phyloP scores from a whole-genome alignment of 2,329 filamentous ascomycete species.

The Metarhizium humberi region DNA sequence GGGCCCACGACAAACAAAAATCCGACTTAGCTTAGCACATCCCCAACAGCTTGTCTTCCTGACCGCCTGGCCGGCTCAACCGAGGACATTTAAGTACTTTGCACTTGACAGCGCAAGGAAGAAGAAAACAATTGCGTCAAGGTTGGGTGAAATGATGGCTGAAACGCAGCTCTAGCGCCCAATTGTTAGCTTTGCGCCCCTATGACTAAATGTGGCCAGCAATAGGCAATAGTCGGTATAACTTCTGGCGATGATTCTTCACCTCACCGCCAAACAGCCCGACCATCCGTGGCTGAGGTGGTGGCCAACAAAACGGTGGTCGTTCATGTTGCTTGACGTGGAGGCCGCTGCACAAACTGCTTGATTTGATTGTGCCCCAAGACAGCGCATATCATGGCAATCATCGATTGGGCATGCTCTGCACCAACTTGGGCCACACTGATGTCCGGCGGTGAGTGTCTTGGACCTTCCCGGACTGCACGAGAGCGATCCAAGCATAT shows the following conservation, averaged over 20 bases:
- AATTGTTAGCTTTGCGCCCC: not conserved
- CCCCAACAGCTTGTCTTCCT: too few species aligned
- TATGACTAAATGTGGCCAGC: not conserved
- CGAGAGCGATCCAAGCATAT: not conserved
- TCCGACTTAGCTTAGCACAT: too few species aligned
- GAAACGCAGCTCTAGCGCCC: not conserved
- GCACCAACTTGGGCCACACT: not conserved
- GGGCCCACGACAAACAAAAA: too few species aligned
- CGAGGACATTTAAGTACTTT: not conserved
- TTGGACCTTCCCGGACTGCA: not conserved
- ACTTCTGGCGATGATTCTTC: not conserved
- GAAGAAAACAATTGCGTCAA: not conserved
- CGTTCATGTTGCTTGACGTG: not conserved
- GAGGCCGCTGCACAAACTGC: not conserved
- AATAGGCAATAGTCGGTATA: not conserved
- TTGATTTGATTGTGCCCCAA: not conserved
- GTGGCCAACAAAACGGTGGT: not conserved
- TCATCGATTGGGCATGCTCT: not conserved
- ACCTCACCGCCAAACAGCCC: constrained; percentile 1
- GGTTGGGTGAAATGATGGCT: not conserved
- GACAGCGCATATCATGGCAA: not conserved
- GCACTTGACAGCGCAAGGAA: not conserved
- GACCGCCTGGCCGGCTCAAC: not conserved
- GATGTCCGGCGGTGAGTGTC: constrained; percentile 1
- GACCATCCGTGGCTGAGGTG: not conserved